Evolutionary conservation across 1,139 yeast genomes (phyloP), one percentile per base, ranked within the genome.

Genomic region (Yamadazyma taylorii): DNA sequence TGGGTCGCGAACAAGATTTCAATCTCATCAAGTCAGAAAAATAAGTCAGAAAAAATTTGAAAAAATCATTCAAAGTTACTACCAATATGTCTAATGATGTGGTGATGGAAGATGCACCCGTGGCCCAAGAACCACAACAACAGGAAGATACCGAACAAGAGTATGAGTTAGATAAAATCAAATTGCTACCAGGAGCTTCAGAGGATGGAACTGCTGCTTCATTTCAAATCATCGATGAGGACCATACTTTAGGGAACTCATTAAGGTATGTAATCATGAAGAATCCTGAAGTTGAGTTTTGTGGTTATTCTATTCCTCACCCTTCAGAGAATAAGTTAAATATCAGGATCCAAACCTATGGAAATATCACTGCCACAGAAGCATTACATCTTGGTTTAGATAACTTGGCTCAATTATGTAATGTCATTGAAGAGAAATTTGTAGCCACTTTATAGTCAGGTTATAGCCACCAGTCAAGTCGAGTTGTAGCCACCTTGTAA

Each of bases 281-380:
- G 66, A 92, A 92, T 65, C 96, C 97, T 27, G 95, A 89, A 50
- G 97, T 92, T 24, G 98, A 92, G 57, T 92, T 94, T 61, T 92
- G 97, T 58, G 98, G 98, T 41, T 92, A 92, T 66, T 87, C 97
- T 34, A 94, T 92, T 46, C 98, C 98, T n/a, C 98, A 92, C 64
- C 98, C 98, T 21, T 87, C 96, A 24, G 98, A 94, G 63, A 78
- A 88, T 43, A 85, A 86, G 52, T 69, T 92, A 65, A 89, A 94
- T 66, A 61, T 92, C 40, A 80, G 98, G 65, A 88, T 92, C 47
- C 98, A 92, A 64, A 94, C 98, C 1, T 90, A 89, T 56, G 97
- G 94, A 34, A 73, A 77, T 42, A 77, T 81, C 47, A 85, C 97
- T 9, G 97, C 98, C 4, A 80, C 86, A 30, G 96, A 90, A 59